Percentiles rank a stretch among this genome's conserved stretches.
phyloP scores from a whole-genome alignment of 2,329 filamentous ascomycete species.

The Fusarium chlamydosporum region DNA sequence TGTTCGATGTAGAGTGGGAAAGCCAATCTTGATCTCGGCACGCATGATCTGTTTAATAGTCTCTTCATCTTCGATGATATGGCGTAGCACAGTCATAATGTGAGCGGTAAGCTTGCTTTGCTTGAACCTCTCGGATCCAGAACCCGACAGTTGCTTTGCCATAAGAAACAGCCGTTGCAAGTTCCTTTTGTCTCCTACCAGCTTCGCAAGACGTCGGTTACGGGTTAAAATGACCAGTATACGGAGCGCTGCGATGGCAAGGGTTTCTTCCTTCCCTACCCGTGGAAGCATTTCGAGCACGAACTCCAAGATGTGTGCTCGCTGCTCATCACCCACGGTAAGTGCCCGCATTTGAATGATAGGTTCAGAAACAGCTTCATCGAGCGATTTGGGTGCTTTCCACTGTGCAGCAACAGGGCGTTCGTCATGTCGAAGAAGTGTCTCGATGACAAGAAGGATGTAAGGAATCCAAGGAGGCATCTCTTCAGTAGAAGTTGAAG shows the following conservation, averaged over 20 bases:
- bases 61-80: slow-evolving; percentile 94
- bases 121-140: slow-evolving; percentile 79
- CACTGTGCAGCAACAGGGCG: slow-evolving; percentile 82
- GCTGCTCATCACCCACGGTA: slow-evolving; percentile 70
- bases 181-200: slow-evolving; percentile 88
- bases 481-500: slow-evolving; percentile 78
- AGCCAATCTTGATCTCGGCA: slow-evolving; percentile 84
- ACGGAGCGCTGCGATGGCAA: slow-evolving; percentile 86
- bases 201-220: slow-evolving; percentile 78
- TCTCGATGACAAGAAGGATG: slow-evolving; percentile 90
- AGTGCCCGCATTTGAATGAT: slow-evolving; percentile 74
- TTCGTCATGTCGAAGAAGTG: slow-evolving; percentile 88
- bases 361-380: slow-evolving; percentile 65
- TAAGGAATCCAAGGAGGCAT: slow-evolving; percentile 94
- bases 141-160: slow-evolving; percentile 89
- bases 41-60: slow-evolving; percentile 93
- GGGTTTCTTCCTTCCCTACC: slow-evolving; percentile 86
- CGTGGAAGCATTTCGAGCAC: slow-evolving; percentile 88
- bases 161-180: slow-evolving; percentile 93
- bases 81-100: slow-evolving; percentile 88
- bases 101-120: slow-evolving; percentile 68
- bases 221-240: slow-evolving; percentile 91
- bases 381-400: slow-evolving; percentile 69
- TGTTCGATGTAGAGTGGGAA: slow-evolving; percentile 69
- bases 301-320: slow-evolving; percentile 78